A percentile compares a stretch with the other conserved stretches of the same genome.
These are phyloP conservation scores for Carex parvula DNA, from an alignment of 176 grass and related monocot species.

Conservation along the genomic window DNA sequence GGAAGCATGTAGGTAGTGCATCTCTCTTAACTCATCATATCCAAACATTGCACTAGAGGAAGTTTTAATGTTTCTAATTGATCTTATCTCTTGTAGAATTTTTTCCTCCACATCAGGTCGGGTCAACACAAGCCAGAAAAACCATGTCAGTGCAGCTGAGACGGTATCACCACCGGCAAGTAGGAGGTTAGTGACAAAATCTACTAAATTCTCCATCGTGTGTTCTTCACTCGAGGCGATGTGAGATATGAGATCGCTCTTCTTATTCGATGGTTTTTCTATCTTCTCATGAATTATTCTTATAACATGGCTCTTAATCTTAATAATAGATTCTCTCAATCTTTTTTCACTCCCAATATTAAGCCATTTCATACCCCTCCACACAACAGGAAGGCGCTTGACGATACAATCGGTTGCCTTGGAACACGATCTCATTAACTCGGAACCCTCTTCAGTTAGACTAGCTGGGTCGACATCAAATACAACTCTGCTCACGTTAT, in stretches of 20 bases:
- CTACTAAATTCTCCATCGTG: conserved; percentile 8
- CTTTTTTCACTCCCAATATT: conserved; percentile 6
- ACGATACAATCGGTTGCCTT: conserved; percentile 33
- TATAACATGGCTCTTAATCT: conserved; percentile 1
- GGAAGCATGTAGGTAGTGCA: conserved; percentile 32
- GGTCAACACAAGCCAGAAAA: conserved; percentile 29
- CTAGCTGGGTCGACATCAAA: conserved; percentile 50
- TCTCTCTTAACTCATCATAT: conserved; percentile 23
- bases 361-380: conserved; percentile 26
- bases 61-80: neutral
- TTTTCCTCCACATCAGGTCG: conserved; percentile 19
- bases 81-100: conserved; percentile 20
- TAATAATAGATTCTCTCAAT: neutral
- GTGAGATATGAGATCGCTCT: conserved; percentile 25
- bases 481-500: conserved; percentile 48
- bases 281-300: neutral
- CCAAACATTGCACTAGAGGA: neutral
- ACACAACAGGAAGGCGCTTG: conserved; percentile 16
- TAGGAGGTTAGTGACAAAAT: conserved; percentile 33
- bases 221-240: conserved; percentile 17
- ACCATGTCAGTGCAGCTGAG: conserved; percentile 34
- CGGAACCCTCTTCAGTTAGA: conserved; percentile 22
- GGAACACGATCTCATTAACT: conserved; percentile 39
- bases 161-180: conserved; percentile 36
- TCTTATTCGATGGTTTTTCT: neutral